These are phyloP conservation scores for Cadophora gregata DNA, from an alignment of 2,329 filamentous ascomycete genomes.

Conservation along the genomic window DNA sequence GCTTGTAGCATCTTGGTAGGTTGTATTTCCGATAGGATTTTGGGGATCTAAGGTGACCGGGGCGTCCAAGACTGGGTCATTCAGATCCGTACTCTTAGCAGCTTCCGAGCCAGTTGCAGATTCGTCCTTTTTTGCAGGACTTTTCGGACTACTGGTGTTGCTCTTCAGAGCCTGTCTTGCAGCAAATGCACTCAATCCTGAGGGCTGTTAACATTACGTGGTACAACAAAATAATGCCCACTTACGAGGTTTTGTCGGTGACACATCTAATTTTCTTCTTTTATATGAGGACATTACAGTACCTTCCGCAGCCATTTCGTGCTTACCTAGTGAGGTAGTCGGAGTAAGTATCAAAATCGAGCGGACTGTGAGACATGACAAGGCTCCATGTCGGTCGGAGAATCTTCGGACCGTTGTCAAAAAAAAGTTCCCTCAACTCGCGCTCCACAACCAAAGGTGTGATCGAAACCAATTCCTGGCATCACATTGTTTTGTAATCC, in stretches of 20 bases:
- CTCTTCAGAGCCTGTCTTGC: slow-evolving; percentile 37
- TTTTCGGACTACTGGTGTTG: slow-evolving; percentile 16
- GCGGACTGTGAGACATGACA: no score
- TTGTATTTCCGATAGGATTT: background rate
- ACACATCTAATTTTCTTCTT: slow-evolving; percentile 50
- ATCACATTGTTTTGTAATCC: slow-evolving; percentile 6
- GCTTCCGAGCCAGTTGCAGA: background rate
- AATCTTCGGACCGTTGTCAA: background rate
- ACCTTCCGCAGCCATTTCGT: background rate
- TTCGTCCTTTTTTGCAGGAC: background rate
- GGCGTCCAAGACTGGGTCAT: background rate
- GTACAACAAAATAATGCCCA: background rate
- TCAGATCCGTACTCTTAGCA: background rate
- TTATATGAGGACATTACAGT: slow-evolving; percentile 46
- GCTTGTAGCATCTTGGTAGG: background rate
- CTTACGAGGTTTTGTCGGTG: slow-evolving; percentile 47
- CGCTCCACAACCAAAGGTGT: slow-evolving; percentile 2
- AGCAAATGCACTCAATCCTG: slow-evolving; percentile 44
- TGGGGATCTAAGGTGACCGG: background rate
- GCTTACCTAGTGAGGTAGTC: background rate
- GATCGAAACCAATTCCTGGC: background rate
- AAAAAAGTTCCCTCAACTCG: slow-evolving; percentile 31
- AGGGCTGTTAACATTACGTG: slow-evolving; percentile 28
- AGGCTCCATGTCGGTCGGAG: slow-evolving; percentile 22
- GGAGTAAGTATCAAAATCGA: background rate